These are phyloP conservation scores for Fusarium virguliforme DNA, from an alignment of 2,329 filamentous ascomycete genomes.

Conservation along the genomic window DNA sequence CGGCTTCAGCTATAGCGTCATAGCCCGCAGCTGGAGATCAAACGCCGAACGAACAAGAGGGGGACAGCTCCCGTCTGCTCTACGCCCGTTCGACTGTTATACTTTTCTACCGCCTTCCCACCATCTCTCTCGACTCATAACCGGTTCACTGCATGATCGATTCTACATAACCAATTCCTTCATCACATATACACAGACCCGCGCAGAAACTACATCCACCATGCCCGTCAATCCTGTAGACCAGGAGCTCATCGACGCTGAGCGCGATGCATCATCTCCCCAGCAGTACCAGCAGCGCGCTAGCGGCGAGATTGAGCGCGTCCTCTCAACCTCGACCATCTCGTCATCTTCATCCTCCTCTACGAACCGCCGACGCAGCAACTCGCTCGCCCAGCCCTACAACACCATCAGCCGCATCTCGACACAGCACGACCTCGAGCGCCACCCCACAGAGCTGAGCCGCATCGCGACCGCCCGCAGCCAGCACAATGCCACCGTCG, in stretches of 20 bases:
- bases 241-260: constrained; percentile 67
- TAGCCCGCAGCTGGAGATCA: constrained; percentile 36
- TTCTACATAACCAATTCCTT: constrained; percentile 1
- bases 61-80: constrained; percentile 4
- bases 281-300: constrained; percentile 58
- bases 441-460: constrained; percentile 78
- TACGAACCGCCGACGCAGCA: constrained; percentile 34
- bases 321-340: constrained; percentile 67
- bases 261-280: constrained; percentile 70
- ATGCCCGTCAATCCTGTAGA: constrained; percentile 69
- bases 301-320: constrained; percentile 73
- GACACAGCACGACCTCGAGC: constrained; percentile 78
- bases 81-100: constrained; percentile 12
- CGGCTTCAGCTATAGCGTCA: constrained; percentile 43
- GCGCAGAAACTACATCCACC: constrained; percentile 21
- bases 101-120: constrained; percentile 24
- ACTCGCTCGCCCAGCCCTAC: constrained; percentile 48
- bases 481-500: constrained; percentile 83
- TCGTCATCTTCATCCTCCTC: constrained; percentile 65
- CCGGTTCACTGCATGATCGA: not conserved
- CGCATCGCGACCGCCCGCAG: constrained; percentile 80
- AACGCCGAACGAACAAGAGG: constrained; percentile 9
- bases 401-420: constrained; percentile 73
- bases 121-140: constrained; percentile 1
- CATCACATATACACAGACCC: not conserved